Evolutionary conservation across 805 yeast genomes (phyloP).

Genomic region (Candida dajiaensis): DNA sequence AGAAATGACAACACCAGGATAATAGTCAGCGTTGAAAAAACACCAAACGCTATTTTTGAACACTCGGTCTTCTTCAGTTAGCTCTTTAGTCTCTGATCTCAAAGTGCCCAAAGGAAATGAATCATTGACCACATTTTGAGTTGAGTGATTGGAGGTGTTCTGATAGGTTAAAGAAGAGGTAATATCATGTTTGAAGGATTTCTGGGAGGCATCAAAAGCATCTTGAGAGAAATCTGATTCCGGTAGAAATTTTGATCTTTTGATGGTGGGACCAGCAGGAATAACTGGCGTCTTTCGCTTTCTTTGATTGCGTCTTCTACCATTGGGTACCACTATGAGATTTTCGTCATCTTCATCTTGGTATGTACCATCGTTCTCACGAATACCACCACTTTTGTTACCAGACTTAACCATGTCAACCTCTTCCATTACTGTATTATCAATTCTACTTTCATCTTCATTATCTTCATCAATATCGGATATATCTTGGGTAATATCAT

Average conservation of each 20-base stretch:
- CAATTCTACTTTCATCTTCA: conserved; percentile 12
- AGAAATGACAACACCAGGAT: conserved; percentile 40
- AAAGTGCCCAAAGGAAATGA: conserved; percentile 3
- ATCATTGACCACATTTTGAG: not conserved
- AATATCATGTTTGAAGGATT: not conserved
- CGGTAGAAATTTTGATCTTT: not conserved
- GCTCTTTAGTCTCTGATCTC: conserved; percentile 4
- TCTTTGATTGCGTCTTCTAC: not conserved
- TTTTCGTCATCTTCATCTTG: not conserved
- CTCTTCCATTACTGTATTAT: conserved; percentile 8
- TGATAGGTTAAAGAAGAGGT: not conserved
- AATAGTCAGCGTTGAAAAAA: conserved; percentile 39
- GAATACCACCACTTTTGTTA: not conserved
- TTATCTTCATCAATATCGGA: conserved; percentile 23
- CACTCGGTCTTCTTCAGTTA: conserved; percentile 25
- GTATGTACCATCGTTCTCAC: not conserved
- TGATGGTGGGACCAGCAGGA: not conserved
- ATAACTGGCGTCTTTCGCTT: not conserved
- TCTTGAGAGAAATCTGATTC: not conserved
- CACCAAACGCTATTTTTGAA: conserved; percentile 47
- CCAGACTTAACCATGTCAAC: not conserved
- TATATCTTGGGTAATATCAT: conserved; percentile 23
- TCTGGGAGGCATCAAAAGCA: not conserved
- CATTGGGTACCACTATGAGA: not conserved
- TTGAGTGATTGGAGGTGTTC: not conserved